Evolutionary conservation across 129 eudicot species (phyloP).

Genomic region (Smallanthus sonchifolius): DNA sequence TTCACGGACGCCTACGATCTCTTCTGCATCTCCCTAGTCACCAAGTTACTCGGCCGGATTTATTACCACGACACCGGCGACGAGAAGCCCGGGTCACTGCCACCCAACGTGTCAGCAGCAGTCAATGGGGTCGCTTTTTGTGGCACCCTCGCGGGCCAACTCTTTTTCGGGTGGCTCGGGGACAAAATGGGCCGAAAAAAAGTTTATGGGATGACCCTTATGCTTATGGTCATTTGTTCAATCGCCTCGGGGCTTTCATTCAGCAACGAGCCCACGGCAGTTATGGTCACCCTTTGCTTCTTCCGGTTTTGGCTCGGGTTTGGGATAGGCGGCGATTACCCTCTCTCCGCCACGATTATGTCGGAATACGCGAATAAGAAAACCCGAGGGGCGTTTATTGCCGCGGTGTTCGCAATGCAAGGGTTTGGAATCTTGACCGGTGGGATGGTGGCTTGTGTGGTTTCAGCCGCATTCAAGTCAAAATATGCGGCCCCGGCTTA

Average conservation of each 20-base stretch:
- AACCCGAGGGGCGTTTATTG: constrained; percentile 75
- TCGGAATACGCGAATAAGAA: constrained; percentile 75
- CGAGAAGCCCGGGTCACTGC: constrained; percentile 48
- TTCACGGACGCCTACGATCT: constrained; percentile 80
- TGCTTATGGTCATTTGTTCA: constrained; percentile 63
- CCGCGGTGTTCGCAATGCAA: constrained; percentile 81
- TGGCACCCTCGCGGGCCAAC: constrained; percentile 63
- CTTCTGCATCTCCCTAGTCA: constrained; percentile 63
- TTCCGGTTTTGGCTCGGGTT: constrained; percentile 80
- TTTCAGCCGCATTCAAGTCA: constrained; percentile 44
- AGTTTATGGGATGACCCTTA: constrained; percentile 61
- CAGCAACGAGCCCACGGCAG: constrained; percentile 38
- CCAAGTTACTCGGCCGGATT: constrained; percentile 62
- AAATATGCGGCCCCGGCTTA: constrained; percentile 47
- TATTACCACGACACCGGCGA: constrained; percentile 41
- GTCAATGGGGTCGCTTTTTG: constrained; percentile 67
- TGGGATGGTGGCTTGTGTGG: constrained; percentile 58
- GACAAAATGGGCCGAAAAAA: constrained; percentile 63
- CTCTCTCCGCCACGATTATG: constrained; percentile 79
- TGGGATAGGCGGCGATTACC: constrained; percentile 82
- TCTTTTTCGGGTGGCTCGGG: constrained; percentile 78
- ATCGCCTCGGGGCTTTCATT: constrained; percentile 77
- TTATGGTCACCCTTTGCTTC: constrained; percentile 66
- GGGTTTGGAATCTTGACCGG: constrained; percentile 70
- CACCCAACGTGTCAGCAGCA: constrained; percentile 51